Conservation (phyloP, 257 asterid species). For the Oldenlandia corymbosa region DNA sequence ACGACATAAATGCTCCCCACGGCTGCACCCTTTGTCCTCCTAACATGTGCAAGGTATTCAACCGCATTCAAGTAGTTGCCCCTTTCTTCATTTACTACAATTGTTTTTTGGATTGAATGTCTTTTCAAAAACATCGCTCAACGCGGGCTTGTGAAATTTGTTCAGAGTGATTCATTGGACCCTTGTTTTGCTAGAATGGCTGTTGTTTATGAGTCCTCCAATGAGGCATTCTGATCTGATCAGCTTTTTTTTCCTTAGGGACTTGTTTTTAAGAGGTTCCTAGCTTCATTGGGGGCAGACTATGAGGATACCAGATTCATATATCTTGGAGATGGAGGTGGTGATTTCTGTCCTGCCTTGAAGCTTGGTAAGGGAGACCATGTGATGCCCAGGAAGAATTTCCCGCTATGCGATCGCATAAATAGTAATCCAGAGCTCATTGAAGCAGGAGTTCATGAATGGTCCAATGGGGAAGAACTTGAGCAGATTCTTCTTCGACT, state of each 20-base stretch:
- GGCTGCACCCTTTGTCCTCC: constrained; percentile 70
- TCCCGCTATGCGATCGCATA: constrained; percentile 43
- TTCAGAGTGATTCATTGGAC: background rate
- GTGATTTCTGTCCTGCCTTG: constrained; percentile 76
- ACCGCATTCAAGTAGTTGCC: background rate
- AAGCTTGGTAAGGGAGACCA: constrained; percentile 54
- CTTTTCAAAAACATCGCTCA: background rate
- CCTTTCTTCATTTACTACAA: background rate
- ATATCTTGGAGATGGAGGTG: constrained; percentile 71
- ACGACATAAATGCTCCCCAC: constrained; percentile 38
- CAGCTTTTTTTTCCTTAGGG: constrained; percentile 41
- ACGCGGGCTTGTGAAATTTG: background rate
- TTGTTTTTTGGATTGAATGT: background rate
- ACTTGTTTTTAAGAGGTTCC: constrained; percentile 42
- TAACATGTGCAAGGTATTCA: constrained; percentile 74
- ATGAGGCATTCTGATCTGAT: background rate
- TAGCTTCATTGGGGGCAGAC: constrained; percentile 28
- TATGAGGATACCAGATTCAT: constrained; percentile 32
- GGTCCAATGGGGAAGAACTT: constrained; percentile 65
- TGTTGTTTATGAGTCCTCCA: background rate
- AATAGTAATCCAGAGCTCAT: constrained; percentile 33
- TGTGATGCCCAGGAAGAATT: constrained; percentile 61
- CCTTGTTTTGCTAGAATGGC: too few relatives aligned
- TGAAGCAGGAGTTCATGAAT: constrained; percentile 54
- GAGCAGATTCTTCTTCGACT: constrained; percentile 43